Percentiles rank a stretch among this genome's conserved stretches.
Conservation (phyloP, 2,329 filamentous ascomycete genomes). For the Botrytis aclada region DNA sequence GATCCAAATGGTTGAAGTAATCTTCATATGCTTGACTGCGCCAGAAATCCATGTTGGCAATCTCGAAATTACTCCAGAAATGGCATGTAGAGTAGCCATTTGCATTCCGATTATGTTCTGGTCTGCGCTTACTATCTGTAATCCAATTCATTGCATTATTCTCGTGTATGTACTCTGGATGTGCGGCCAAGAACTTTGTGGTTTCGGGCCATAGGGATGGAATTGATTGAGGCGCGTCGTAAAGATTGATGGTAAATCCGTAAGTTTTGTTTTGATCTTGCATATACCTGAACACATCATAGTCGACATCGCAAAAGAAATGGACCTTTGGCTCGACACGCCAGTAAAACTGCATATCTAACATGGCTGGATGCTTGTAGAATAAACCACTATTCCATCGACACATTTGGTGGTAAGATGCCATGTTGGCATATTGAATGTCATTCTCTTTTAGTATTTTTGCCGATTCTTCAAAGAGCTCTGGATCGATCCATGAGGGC, state of each 20-base stretch:
- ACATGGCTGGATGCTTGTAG: constrained; percentile 89
- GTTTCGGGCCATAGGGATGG: constrained; percentile 95
- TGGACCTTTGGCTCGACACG: constrained; percentile 97
- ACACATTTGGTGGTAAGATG: constrained; percentile 98
- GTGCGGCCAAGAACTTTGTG: constrained; percentile 79
- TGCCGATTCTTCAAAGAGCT: constrained; percentile 81
- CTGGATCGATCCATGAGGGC: constrained; percentile 86
- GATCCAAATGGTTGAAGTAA: constrained; percentile 93
- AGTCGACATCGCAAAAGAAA: constrained; percentile 98
- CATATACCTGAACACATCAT: constrained; percentile 98
- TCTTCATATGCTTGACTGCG: constrained; percentile 85
- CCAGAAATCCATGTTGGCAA: constrained; percentile 92
- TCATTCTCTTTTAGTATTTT: constrained; percentile 77
- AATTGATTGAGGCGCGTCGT: constrained; percentile 85
- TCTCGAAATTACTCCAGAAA: constrained; percentile 99
- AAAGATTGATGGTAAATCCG: constrained; percentile 96
- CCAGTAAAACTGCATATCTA: constrained; percentile 90
- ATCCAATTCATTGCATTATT: constrained; percentile 90
- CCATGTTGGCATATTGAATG: constrained; percentile 85
- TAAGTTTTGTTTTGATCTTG: constrained; percentile 98
- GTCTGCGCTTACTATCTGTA: constrained; percentile 71
- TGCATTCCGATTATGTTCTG: constrained; percentile 74
- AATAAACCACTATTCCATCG: constrained; percentile 98
- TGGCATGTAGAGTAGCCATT: constrained; percentile 97
- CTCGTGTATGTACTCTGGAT: constrained; percentile 74